Base-by-base conservation (phyloP, 768 basidiomycete genomes). In the Rossbeevera mucosa region DNA sequence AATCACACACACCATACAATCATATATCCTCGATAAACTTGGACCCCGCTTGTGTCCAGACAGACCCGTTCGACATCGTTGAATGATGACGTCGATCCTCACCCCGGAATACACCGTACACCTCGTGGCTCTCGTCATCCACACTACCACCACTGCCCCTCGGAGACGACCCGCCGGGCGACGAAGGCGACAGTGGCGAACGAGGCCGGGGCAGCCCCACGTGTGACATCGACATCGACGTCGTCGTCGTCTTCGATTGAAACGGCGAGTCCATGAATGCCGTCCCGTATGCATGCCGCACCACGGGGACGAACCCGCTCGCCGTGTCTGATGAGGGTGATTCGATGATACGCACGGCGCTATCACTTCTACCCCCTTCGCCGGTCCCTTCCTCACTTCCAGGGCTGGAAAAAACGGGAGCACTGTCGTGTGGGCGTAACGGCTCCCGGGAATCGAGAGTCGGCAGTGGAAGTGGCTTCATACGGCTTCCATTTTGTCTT, bases 11-110 rank as follows among this genome's bases (percentile, higher is more conserved):
- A 11, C 36, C n/a, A 9, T 38, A 9, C n/a, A 5, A n/a, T 56
- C 45, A 66, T 49, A 66, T 54, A 54, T 64, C 59, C 58, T 80
- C 79, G 24, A 79, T 64, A 52, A 80, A 80, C 61, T 75, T 80
- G 16, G 76, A 74, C 13, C 78, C 79, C n/a, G 71, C 71, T 48
- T 76, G 72, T 11, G 76, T 74, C 57, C 68, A 70, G 56, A 71
- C 57, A 20, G 73, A 67, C 43, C 53, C 45, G 13, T 52, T 54
- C 21, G 65, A 68, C 57, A 64, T 46, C 13, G 47, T 44, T 31
- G 65, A 64, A 2, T 52, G 59, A 53, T 71, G 63, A 2, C 55
- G 59, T 31, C 31, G 52, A 33, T 60, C 52, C 2, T 51, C 52
- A 22, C 20, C 42, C 7, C 13, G 13, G 18, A 48, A 25, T 11